These are phyloP conservation scores for Talaromyces sp. DNA, from an alignment of 2,329 filamentous ascomycete genomes.

Conservation along the genomic window DNA sequence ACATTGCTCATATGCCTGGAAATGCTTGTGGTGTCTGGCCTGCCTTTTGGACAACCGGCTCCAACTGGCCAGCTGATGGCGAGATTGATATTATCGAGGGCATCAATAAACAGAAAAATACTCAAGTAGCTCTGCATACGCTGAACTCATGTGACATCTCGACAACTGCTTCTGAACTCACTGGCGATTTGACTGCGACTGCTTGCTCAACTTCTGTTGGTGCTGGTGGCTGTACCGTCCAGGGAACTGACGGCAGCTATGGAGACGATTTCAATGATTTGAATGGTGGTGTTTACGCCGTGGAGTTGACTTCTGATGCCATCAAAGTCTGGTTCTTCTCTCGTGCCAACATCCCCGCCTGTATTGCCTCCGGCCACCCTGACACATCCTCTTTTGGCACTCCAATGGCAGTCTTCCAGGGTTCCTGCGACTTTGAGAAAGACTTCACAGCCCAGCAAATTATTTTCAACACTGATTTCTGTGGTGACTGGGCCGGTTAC, in stretches of 20 bases:
- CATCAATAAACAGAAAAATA: slow-evolving; percentile 45
- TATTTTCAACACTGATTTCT: slow-evolving; percentile 54
- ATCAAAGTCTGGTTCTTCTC: slow-evolving; percentile 55
- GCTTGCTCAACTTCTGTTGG: slow-evolving; percentile 47
- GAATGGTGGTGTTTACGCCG: slow-evolving; percentile 50
- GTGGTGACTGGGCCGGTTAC: slow-evolving; percentile 54
- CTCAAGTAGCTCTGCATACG: slow-evolving; percentile 51
- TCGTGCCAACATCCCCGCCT: slow-evolving; percentile 43
- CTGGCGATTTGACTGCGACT: slow-evolving; percentile 47
- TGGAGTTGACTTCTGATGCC: slow-evolving; percentile 45
- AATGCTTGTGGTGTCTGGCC: slow-evolving; percentile 52
- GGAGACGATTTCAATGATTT: slow-evolving; percentile 54
- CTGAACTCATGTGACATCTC: slow-evolving; percentile 42
- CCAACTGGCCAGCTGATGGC: slow-evolving; percentile 41
- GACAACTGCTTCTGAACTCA: slow-evolving; percentile 43
- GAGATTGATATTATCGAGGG: slow-evolving; percentile 53
- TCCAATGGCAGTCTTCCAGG: slow-evolving; percentile 45
- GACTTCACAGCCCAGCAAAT: slow-evolving; percentile 43
- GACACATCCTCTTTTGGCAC: slow-evolving; percentile 46
- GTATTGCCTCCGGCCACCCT: slow-evolving; percentile 44
- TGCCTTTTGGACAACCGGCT: slow-evolving; percentile 46
- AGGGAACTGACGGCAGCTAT: slow-evolving; percentile 43
- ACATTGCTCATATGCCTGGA: slow-evolving; percentile 49
- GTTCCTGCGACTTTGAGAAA: slow-evolving; percentile 39
- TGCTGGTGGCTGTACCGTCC: slow-evolving; percentile 40